These are phyloP conservation scores for Pterothamnion heteromorphum DNA, from an alignment of 31 red algal species.

Conservation along the genomic window DNA sequence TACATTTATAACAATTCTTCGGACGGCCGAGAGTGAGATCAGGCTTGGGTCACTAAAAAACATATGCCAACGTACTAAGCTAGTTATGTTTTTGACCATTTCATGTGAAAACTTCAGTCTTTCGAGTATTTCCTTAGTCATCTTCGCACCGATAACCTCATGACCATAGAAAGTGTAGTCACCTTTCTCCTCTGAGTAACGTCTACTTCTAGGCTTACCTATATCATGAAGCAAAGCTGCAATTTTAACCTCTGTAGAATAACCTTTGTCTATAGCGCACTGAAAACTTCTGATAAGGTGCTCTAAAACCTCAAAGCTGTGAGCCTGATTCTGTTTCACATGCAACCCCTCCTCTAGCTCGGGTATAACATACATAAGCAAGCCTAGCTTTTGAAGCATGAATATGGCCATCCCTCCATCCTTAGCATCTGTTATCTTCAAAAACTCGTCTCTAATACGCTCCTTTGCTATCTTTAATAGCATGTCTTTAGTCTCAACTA, in stretches of 20 bases:
- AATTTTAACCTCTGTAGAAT: background rate
- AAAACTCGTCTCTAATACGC: background rate
- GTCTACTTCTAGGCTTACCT: background rate
- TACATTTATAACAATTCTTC: constrained; percentile 1
- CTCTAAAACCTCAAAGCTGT: background rate
- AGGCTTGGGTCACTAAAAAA: background rate
- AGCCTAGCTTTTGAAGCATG: background rate
- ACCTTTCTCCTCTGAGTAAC: background rate
- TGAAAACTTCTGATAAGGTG: background rate
- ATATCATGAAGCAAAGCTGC: constrained; percentile 39
- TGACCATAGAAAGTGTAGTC: background rate
- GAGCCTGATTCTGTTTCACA: background rate
- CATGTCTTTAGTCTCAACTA: background rate
- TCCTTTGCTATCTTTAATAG: background rate
- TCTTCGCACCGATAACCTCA: constrained; percentile 24
- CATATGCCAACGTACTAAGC: constrained; percentile 15
- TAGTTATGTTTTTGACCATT: background rate
- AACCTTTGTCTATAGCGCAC: background rate
- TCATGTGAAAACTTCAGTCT: background rate
- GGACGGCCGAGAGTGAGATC: background rate
- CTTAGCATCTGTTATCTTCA: background rate
- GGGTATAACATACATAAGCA: background rate
- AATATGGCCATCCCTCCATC: background rate
- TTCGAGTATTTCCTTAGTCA: background rate
- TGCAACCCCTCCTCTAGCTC: background rate